Percentiles rank a stretch among this genome's conserved stretches.
Conservation (phyloP, 176 grass and related monocot species). For the Saccharum spontaneum region DNA sequence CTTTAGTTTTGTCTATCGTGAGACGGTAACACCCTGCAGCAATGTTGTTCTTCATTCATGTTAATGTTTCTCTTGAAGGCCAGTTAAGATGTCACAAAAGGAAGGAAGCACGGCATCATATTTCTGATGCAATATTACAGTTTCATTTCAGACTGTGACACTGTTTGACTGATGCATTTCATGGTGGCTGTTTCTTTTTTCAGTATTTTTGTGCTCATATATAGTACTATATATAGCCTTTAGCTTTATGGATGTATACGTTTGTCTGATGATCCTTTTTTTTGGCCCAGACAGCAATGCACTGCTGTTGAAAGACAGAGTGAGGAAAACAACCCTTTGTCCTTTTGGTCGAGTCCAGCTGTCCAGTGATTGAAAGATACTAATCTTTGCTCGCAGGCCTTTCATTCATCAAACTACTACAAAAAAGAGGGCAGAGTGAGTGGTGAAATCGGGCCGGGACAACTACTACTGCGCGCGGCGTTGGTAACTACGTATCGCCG, state of each 20-base stretch:
- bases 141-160: not conserved
- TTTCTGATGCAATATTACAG: not conserved
- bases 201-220: not conserved
- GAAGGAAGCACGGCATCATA: not conserved
- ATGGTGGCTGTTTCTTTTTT: not conserved
- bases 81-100: not conserved
- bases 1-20: not conserved
- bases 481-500: not conserved
- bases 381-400: conserved; percentile 3
- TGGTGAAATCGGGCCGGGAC: conserved; percentile 24
- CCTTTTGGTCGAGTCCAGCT: conserved; percentile 29
- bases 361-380: conserved; percentile 37
- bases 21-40: not conserved
- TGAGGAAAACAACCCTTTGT: conserved; percentile 15
- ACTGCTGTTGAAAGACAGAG: not conserved
- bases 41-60: not conserved
- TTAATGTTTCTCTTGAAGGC: not conserved
- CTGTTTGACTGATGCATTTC: not conserved
- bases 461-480: not conserved
- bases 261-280: not conserved
- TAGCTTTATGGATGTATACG: not conserved
- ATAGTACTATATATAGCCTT: not conserved
- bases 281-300: conserved; percentile 3
- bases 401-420: not conserved
- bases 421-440: not conserved